phyloP scores from a whole-genome alignment of 2,329 filamentous ascomycete species.

The Achaetomium macrosporum region DNA sequence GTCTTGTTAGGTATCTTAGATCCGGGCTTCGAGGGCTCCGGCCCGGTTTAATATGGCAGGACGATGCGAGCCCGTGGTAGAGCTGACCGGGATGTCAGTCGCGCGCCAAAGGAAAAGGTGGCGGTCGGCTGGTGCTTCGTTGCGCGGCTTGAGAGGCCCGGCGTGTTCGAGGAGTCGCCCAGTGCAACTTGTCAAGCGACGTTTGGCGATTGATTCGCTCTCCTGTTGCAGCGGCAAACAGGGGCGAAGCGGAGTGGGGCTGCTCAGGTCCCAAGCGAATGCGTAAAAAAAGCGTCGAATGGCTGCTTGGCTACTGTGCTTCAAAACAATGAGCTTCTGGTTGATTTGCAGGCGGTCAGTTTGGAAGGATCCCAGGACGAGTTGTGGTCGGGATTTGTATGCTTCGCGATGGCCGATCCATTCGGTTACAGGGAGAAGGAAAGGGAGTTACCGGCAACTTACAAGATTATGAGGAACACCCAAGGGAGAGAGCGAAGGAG shows the following conservation, averaged over 20 bases:
- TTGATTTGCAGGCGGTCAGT: slow-evolving; percentile 9
- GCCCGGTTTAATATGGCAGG: slow-evolving; percentile 24
- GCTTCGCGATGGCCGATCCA: background rate
- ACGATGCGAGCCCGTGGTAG: slow-evolving; percentile 18
- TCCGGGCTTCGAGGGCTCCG: slow-evolving; percentile 22
- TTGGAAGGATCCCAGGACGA: background rate
- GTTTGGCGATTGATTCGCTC: slow-evolving; percentile 24
- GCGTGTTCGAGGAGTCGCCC: slow-evolving; percentile 28
- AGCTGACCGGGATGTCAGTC: slow-evolving; percentile 20
- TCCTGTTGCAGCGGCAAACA: slow-evolving; percentile 25
- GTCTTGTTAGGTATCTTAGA: slow-evolving; percentile 21
- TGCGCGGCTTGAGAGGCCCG: slow-evolving; percentile 10
- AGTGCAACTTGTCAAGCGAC: slow-evolving; percentile 21
- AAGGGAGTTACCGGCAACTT: slow-evolving; percentile 1
- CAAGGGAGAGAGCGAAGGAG: background rate
- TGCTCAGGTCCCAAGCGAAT: slow-evolving; percentile 6
- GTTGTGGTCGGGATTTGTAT: slow-evolving; percentile 9
- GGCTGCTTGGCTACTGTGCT: slow-evolving; percentile 1
- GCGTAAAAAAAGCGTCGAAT: slow-evolving; percentile 16
- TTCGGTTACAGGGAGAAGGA: slow-evolving; percentile 2
- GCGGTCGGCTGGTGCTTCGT: slow-evolving; percentile 13
- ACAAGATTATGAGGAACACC: background rate
- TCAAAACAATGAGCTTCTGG: slow-evolving; percentile 8
- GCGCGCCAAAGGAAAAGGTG: slow-evolving; percentile 22
- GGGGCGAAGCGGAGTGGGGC: slow-evolving; percentile 22